Evolutionary conservation across 2,329 filamentous ascomycete species (phyloP).

Genomic region (Canariomyces notabilis): DNA sequence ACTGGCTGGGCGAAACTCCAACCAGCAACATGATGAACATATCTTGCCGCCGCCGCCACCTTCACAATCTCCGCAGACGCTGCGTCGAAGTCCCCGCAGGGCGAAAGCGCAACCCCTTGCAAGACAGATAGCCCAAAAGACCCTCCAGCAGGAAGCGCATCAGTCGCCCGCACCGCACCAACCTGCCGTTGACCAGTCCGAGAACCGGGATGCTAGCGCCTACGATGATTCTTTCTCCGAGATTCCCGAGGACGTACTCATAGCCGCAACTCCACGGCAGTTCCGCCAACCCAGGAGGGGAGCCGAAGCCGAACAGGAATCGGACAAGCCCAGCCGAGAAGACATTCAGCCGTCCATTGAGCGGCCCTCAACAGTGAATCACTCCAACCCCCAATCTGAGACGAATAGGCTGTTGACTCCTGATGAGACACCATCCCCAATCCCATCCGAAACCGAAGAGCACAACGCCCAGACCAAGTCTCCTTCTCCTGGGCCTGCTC

Average conservation of each 20-base stretch:
- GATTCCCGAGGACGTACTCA: conserved; percentile 47
- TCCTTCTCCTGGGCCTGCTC: conserved; percentile 9
- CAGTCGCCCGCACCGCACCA: background rate
- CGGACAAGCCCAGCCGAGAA: conserved; percentile 9
- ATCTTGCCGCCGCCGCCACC: background rate
- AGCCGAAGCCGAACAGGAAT: conserved; percentile 6
- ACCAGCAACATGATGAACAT: background rate
- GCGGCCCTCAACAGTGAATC: conserved; percentile 27
- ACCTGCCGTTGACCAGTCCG: conserved; percentile 3
- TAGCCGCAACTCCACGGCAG: conserved; percentile 43
- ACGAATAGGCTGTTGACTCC: conserved; percentile 47
- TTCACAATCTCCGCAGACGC: conserved; percentile 6
- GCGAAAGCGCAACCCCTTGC: conserved; percentile 20
- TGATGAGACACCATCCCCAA: conserved; percentile 45
- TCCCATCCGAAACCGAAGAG: conserved; percentile 18
- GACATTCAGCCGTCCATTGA: conserved; percentile 29
- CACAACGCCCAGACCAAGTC: conserved; percentile 7
- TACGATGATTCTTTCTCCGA: conserved; percentile 56
- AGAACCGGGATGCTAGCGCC: conserved; percentile 23
- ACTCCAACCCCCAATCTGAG: conserved; percentile 34
- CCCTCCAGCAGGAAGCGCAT: conserved; percentile 14
- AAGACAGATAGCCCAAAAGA: conserved; percentile 25
- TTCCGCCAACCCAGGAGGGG: conserved; percentile 17
- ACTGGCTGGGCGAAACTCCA: background rate
- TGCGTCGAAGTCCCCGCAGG: conserved; percentile 18